Evolutionary conservation across 2,329 filamentous ascomycete species (phyloP), one percentile per base, ranked within the genome.

Genomic region (Phyllosticta citribraziliensis): DNA sequence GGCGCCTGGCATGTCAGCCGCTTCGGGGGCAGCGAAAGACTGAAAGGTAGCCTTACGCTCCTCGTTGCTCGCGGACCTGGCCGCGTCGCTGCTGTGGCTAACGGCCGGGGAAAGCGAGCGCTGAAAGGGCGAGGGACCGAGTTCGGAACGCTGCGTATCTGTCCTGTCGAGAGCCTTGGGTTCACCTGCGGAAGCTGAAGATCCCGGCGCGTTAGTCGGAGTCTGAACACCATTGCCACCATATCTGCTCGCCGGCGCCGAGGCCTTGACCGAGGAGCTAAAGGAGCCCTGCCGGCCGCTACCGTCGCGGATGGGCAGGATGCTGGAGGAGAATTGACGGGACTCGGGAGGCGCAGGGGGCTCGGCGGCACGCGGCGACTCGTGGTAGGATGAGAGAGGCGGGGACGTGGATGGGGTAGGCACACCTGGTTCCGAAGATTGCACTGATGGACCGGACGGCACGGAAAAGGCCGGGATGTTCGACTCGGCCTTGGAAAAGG

Each of bases 261-360:
- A 89, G 8, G 87, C 87, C 73, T 88, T 88, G 27, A 88, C 86
- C 17, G 91, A 94, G 20, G 89, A 91, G 61, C 84, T 87, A 59
- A 88, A 76, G 2, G 89, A 90, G 63, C 89, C 86, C 56, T 81
- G 78, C 55, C 86, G 78, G 12, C 73, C 73, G 9, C 74, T 63
- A 14, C 83, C 81, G 60, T 81, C 79, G 53, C 79, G 78, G 66
- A 96, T 85, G 5, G 89, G 88, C 55, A 93, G 76, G 71, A 88
- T 88, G 69, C 83, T 86, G 5, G 91, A 89, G 62, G 83, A 91
- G 64, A 93, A 85, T 71, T 95, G 91, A 63, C 86, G 82, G 22
- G 88, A 88, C 71, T 88, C 86, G 14, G 88, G 83, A 22, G 87
- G 86, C 30, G 88, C 79, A 47, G 86, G 84, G 20, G 79, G 78